These are phyloP conservation scores for Fonsecaea monophora DNA, from an alignment of 2,329 filamentous ascomycete species.

Conservation along the genomic window DNA sequence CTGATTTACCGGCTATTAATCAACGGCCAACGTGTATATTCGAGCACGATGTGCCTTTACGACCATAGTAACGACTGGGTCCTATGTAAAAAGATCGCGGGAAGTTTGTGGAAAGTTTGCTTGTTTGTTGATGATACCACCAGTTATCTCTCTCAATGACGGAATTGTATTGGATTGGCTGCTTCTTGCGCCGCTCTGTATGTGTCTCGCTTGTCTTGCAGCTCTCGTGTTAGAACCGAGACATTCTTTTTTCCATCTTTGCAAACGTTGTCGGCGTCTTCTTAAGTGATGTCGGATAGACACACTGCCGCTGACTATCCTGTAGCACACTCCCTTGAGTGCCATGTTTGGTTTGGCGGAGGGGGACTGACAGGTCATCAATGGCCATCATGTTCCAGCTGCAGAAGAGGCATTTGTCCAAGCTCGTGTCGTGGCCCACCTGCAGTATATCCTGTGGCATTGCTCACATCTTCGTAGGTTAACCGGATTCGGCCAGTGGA, in stretches of 20 bases:
- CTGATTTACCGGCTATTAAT: slow-evolving; percentile 6
- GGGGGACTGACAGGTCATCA: neutral
- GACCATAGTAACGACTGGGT: slow-evolving; percentile 8
- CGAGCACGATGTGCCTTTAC: neutral
- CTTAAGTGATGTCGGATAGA: neutral
- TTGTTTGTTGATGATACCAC: slow-evolving; percentile 4
- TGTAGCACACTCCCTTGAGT: neutral
- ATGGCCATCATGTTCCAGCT: neutral
- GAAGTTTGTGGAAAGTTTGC: neutral
- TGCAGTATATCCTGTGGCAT: neutral
- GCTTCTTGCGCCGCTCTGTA: neutral
- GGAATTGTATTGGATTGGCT: neutral
- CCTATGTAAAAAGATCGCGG: slow-evolving; percentile 4
- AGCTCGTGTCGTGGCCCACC: neutral
- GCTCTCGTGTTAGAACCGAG: neutral
- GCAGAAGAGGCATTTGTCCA: neutral
- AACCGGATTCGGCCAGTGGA: neutral
- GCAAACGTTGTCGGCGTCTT: neutral
- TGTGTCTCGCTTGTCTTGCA: neutral
- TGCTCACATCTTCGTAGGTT: neutral
- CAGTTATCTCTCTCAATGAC: neutral
- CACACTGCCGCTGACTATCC: neutral
- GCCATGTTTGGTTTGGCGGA: neutral
- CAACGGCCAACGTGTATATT: slow-evolving; percentile 3
- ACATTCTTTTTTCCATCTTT: neutral